Base-by-base conservation (phyloP, 129 eudicot genomes). In the Artemisia annua region DNA sequence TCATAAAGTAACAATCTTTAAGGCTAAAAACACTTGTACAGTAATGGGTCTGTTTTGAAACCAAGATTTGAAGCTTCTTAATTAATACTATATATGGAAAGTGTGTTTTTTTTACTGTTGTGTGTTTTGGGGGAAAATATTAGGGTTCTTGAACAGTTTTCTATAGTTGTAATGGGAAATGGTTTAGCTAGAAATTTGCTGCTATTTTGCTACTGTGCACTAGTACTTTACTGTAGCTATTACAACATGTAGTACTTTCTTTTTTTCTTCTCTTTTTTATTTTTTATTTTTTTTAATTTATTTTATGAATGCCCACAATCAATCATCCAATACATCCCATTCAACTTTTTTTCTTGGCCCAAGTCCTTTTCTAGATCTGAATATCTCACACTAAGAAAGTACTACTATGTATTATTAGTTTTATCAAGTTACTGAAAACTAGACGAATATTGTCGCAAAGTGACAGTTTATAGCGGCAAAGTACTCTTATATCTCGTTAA, bases 71-170 rank as follows among this genome's bases (percentile, higher is more conserved):
- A 70, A 71, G 81, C 39, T 62, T 8, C 19, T 78, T 26, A 6
- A 30, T 78, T 26, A 11, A 19, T 24, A 26, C 18, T 48, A 78
- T 39, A 62, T 17, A 39, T 39, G 46, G 46, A 39, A 8, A 13
- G 18, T 52, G 57, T 15, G 19, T 52, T 52, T 52, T 52, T 70
- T 10, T 62, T 32, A 28, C 48, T 77, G 59, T 44, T 20, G 68
- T 75, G 76, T 78, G 70, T 63, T 64, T 44, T 78, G 67, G 7
- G 73, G 82, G 64, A 72, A 71, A 71, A 72, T 64, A 63, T 78
- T 78, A 71, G 82, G 82, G 72, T 71, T 71, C 60, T 78, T 78
- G 53, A 78, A 78, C 77, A 71, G 82, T 78, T 54, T 78, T 64
- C 67, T 48, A n/a, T n/a, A 63, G 43, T 35, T 39, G 78, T 78